Evolutionary conservation across 2,329 filamentous ascomycete genomes (phyloP).

Genomic region (Bretziella fagacearum): DNA sequence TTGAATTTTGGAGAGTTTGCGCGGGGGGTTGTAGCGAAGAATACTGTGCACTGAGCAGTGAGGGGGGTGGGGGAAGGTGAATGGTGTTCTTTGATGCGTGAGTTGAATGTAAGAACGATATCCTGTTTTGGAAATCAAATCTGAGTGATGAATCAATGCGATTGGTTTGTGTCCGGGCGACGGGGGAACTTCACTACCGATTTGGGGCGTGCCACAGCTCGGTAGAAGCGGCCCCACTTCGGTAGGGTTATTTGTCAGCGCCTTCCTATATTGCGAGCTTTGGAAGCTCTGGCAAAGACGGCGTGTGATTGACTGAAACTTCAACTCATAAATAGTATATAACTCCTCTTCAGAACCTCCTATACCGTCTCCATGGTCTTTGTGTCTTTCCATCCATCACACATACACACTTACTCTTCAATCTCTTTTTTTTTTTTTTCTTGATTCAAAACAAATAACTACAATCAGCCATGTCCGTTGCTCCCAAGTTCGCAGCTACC

Average conservation of each 20-base stretch:
- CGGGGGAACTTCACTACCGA: neutral
- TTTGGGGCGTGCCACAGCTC: neutral
- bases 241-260: constrained; percentile 12
- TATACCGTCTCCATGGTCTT: neutral
- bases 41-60: constrained; percentile 30
- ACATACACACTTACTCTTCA: neutral
- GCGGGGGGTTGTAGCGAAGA: constrained; percentile 40
- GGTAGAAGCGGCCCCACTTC: neutral
- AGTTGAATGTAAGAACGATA: too few relatives aligned
- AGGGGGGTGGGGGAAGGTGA: neutral
- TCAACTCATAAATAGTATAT: neutral
- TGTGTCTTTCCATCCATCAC: neutral
- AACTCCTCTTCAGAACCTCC: neutral
- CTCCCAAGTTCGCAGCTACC: constrained; percentile 61
- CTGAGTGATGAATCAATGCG: neutral
- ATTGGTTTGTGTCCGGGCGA: neutral
- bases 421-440: neutral
- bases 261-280: neutral
- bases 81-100: too few relatives aligned
- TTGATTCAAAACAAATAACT: too few relatives aligned
- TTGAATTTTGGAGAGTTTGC: constrained; percentile 65
- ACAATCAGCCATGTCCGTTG: constrained; percentile 47
- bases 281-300: neutral
- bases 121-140: neutral
- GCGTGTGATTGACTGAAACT: neutral